Evolutionary conservation across 257 asterid genomes (phyloP), one percentile per base, ranked within the genome.

Genomic region (Vinca minor): DNA sequence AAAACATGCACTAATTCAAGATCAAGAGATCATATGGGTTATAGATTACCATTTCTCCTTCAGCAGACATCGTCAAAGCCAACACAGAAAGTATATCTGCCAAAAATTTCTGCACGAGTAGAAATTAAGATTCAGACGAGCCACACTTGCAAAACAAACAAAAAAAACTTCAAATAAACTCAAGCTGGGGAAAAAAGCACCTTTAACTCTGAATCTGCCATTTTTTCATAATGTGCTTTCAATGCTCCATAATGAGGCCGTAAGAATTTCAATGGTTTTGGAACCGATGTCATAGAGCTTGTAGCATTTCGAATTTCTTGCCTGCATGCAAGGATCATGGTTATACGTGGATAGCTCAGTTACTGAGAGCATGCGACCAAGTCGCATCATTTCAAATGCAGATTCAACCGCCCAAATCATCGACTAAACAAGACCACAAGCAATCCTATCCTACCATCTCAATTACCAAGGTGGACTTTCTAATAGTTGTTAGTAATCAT

Each of bases 21-120:
- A 64, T 42, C 14, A 42, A 42, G 1, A 42, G 66, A 36, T 20
- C 20, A 38, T 26, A 59, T 36, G 48, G 18, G 23, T 2, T 4
- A 23, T 57, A 64, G 11, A 41, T 14, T 82, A 92, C 98, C 89
- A 96, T 79, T 81, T 89, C 92, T 70, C 97, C 99, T 79, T 89
- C 96, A 36, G 95, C 95, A 28, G 96, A 87, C 99, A 93, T 93
- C 39, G 99, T 93, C 87, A 89, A 76, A 35, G 99, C 99, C 84
- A 93, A 70, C 68, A 93, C 96, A 34, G 99, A 93, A 32, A 93
- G 97, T 74, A 93, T 86, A 75, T 93, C 99, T 3, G 99, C 96
- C 39, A 93, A 82, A 66, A 89, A 67, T 76, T 77, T 89, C 99
- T 89, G 83, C 70, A 65, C 15, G 25, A 14, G 25, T 6, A 59